Evolutionary conservation across 1,139 yeast genomes (phyloP), one percentile per base, ranked within the genome.

Genomic region (Kazachstania sp.): DNA sequence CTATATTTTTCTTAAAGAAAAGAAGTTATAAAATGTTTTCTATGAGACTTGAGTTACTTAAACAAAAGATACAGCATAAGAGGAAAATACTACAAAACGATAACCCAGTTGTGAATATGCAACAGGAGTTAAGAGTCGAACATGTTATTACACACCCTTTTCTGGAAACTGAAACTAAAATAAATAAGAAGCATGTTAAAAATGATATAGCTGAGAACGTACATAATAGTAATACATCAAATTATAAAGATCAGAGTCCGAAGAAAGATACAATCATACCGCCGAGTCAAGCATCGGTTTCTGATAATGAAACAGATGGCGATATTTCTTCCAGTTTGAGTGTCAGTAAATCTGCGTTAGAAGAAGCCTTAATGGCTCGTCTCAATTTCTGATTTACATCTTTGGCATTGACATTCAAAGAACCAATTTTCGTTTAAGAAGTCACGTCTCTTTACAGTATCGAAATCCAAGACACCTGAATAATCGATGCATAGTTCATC

Each of bases 401-500:
- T 39, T 6, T 7, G 13, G 18, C 42, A 39, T 39, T 74, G 69
- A 60, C 87, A 82, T 18, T 67, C 67, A 54, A 82, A 82, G 55
- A 79, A 79, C 87, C 87, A 82, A 56, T 71, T 72, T 3, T 73
- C 77, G 32, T 59, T 63, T 47, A 82, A 63, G 23, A 71, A 66
- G 35, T 63, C 54, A 44, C 73, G 72, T 48, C 88, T 68, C 36
- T 69, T 66, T 1, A 57, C 57, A n/a, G 71, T 73, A 0, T 67
- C 56, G 47, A 77, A 74, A 36, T 72, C 65, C 18, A 71, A 60
- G 41, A 73, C 69, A 57, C 78, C 78, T 30, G 83, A 84, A 57
- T 82, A 82, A 49, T 77, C 77, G 37, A 82, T 82, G 59, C 79
- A 79, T 44, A 82, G 63, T 55, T 81, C 84, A 39, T 77, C 77